phyloP scores from a whole-genome alignment of 108 stramenopile species.

The Pseudonitzschia multiseries region DNA sequence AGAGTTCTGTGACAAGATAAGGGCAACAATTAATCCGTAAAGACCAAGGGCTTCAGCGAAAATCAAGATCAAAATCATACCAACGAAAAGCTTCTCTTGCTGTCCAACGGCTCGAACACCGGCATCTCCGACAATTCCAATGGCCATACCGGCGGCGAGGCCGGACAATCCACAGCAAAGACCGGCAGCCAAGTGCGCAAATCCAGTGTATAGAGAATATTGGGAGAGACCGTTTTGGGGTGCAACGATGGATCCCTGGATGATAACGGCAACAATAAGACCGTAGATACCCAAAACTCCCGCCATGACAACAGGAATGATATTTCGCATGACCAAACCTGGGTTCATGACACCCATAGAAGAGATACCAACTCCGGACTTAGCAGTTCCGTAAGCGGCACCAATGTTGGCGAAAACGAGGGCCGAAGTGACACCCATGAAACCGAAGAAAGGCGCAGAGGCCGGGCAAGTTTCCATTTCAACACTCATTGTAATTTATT shows the following conservation, averaged over 20 bases:
- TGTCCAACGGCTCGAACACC: slow-evolving; percentile 98
- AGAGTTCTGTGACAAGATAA: slow-evolving; percentile 95
- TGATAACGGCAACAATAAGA: slow-evolving; percentile 97
- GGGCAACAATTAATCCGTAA: slow-evolving; percentile 97
- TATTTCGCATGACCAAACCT: slow-evolving; percentile 97
- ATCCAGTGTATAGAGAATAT: slow-evolving; percentile 95
- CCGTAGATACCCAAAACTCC: slow-evolving; percentile 99
- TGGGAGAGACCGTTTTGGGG: slow-evolving; percentile 72
- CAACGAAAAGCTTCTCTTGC: slow-evolving; percentile 97
- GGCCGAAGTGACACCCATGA: slow-evolving; percentile 87
- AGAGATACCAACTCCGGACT: slow-evolving; percentile 97
- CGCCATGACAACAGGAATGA: slow-evolving; percentile 99
- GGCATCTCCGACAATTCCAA: slow-evolving; percentile 99
- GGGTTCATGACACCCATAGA: slow-evolving; percentile 99
- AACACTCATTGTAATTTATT: slow-evolving; percentile 62
- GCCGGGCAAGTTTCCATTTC: slow-evolving; percentile 89
- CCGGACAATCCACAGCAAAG: slow-evolving; percentile 97
- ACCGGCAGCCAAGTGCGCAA: slow-evolving; percentile 97
- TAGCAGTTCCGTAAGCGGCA: slow-evolving; percentile 97
- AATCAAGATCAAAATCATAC: slow-evolving; percentile 99
- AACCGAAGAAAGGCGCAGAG: slow-evolving; percentile 86
- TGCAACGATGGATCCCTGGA: slow-evolving; percentile 82
- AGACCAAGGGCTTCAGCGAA: slow-evolving; percentile 99
- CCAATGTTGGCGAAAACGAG: slow-evolving; percentile 95
- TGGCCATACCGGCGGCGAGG: slow-evolving; percentile 98